phyloP scores from a whole-genome alignment of 2,329 filamentous ascomycete genomes.

The Sphaerostilbella broomeana region DNA sequence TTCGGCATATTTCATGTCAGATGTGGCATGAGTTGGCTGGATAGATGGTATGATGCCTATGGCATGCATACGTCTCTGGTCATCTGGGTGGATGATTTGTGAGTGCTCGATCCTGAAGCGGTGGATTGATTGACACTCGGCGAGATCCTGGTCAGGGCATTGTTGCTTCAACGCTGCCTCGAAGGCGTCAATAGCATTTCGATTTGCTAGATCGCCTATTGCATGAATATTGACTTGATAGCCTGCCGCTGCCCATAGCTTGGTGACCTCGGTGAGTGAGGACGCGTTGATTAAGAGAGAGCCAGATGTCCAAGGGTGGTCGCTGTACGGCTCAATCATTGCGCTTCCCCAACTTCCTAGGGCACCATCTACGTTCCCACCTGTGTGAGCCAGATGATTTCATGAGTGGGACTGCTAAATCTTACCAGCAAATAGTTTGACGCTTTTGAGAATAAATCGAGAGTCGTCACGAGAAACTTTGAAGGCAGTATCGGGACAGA shows the following conservation, averaged over 20 bases:
- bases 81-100: slow-evolving; percentile 61
- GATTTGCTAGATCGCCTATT: slow-evolving; percentile 64
- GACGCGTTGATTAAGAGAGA: slow-evolving; percentile 62
- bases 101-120: slow-evolving; percentile 65
- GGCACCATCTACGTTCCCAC: slow-evolving; percentile 66
- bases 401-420: slow-evolving; percentile 11
- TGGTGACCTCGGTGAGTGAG: slow-evolving; percentile 46
- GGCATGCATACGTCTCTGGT: slow-evolving; percentile 52
- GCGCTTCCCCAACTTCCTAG: slow-evolving; percentile 66
- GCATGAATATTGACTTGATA: slow-evolving; percentile 69
- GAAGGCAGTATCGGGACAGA: slow-evolving; percentile 48
- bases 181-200: slow-evolving; percentile 57
- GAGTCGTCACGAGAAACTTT: slow-evolving; percentile 39
- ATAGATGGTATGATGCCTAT: slow-evolving; percentile 61
- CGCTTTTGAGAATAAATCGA: slow-evolving; percentile 51
- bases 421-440: slow-evolving; percentile 63
- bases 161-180: slow-evolving; percentile 46
- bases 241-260: slow-evolving; percentile 51
- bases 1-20: slow-evolving; percentile 62
- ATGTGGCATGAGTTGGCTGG: slow-evolving; percentile 66
- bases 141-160: slow-evolving; percentile 40
- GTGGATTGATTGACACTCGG: slow-evolving; percentile 45
- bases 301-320: slow-evolving; percentile 54
- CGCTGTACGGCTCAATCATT: slow-evolving; percentile 62
- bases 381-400: too few species aligned